phyloP scores from a whole-genome alignment of 1,284 basidiomycete species.

The Tylopilus sp. region DNA sequence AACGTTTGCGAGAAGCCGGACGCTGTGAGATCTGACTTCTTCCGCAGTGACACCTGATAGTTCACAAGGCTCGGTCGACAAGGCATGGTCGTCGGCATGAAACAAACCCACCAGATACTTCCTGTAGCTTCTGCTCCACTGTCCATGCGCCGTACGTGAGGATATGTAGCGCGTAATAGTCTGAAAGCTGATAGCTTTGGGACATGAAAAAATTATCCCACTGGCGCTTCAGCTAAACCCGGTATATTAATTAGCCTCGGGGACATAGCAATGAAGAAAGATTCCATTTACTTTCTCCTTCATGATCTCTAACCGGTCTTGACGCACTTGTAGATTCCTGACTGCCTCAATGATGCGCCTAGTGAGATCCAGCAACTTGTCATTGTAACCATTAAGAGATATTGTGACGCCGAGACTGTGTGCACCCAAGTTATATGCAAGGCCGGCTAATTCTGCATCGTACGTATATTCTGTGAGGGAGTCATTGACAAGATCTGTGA shows the following conservation, averaged over 20 bases:
- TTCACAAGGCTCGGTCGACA: background rate
- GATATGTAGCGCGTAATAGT: constrained; percentile 73
- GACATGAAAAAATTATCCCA: constrained; percentile 87
- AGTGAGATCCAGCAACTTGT: constrained; percentile 81
- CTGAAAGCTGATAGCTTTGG: constrained; percentile 79
- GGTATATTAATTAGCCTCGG: constrained; percentile 12
- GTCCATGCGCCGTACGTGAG: constrained; percentile 75
- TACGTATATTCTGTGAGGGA: constrained; percentile 88
- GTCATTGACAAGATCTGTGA: constrained; percentile 84
- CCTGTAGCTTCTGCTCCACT: constrained; percentile 73
- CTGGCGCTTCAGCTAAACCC: constrained; percentile 56
- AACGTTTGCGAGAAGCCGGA: constrained; percentile 60
- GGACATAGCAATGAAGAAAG: background rate
- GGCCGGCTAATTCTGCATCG: constrained; percentile 88
- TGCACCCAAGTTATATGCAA: constrained; percentile 71
- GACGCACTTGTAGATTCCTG: constrained; percentile 63
- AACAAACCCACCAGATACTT: constrained; percentile 61
- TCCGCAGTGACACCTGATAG: constrained; percentile 35
- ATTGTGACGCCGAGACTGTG: constrained; percentile 69
- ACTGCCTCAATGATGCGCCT: constrained; percentile 73
- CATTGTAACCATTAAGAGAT: constrained; percentile 84
- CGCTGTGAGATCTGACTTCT: constrained; percentile 69
- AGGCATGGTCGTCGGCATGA: background rate
- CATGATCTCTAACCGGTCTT: constrained; percentile 75
- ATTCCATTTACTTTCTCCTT: constrained; percentile 68